phyloP scores from a whole-genome alignment of 2,329 filamentous ascomycete species.

The Fusarium irregulare region DNA sequence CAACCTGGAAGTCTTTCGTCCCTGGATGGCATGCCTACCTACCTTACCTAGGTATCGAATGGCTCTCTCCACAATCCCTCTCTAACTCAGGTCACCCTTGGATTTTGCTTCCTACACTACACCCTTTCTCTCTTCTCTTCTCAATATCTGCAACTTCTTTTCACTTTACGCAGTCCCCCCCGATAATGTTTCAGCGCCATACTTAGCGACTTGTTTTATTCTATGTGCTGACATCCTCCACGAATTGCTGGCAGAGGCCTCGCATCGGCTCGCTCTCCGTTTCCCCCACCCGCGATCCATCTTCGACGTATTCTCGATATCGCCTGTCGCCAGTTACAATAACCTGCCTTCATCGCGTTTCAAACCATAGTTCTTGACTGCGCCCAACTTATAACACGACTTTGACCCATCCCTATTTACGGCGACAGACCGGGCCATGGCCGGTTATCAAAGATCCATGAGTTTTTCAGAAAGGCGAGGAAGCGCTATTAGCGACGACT shows the following conservation, averaged over 20 bases:
- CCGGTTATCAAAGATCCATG: constrained; percentile 59
- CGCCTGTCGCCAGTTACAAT: constrained; percentile 21
- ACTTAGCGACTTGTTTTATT: constrained; percentile 9
- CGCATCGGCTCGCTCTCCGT: constrained; percentile 28
- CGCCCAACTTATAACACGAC: constrained; percentile 13
- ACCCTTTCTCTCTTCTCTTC: constrained; percentile 32
- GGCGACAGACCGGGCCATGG: constrained; percentile 48
- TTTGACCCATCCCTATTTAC: constrained; percentile 17
- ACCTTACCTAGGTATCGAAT: background rate
- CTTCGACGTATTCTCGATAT: constrained; percentile 37
- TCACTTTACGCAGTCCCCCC: background rate
- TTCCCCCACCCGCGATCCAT: constrained; percentile 35
- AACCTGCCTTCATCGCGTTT: constrained; percentile 25
- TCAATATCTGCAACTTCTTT: constrained; percentile 20
- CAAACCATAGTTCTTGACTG: constrained; percentile 15
- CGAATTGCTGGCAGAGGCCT: constrained; percentile 35
- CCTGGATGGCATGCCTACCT: constrained; percentile 16
- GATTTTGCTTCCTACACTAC: constrained; percentile 39
- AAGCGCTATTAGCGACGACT: constrained; percentile 67
- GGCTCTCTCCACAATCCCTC: constrained; percentile 37
- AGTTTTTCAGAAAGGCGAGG: constrained; percentile 72
- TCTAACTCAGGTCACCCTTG: constrained; percentile 34
- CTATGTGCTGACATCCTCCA: constrained; percentile 42
- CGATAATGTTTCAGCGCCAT: constrained; percentile 8
- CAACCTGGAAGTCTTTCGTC: constrained; percentile 13